A percentile compares a stretch with the other conserved stretches of the same genome.
Conservation (phyloP, 2,329 filamentous ascomycete species). For the Corynespora cassiicola region DNA sequence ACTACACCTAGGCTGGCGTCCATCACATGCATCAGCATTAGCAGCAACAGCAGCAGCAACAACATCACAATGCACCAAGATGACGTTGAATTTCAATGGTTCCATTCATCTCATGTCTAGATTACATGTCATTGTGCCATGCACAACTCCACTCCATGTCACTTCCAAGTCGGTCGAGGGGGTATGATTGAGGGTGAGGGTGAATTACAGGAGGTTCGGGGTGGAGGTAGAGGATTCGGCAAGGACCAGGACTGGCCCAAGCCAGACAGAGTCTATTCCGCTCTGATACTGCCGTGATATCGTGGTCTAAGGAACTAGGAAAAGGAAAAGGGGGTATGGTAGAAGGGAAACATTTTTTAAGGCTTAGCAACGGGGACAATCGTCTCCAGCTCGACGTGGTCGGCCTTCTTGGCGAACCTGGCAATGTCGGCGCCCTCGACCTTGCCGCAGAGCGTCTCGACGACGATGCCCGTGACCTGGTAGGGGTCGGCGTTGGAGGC, state of each 20-base stretch:
- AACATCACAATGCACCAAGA: too few species aligned
- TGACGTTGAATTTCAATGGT: conserved; percentile 1
- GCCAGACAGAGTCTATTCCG: too few species aligned
- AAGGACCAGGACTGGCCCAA: too few species aligned
- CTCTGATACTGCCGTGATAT: background rate
- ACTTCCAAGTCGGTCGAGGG: background rate
- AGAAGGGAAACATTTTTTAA: conserved; percentile 16
- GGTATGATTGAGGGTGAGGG: background rate
- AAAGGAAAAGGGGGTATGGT: conserved; percentile 2
- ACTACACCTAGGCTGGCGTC: too few species aligned
- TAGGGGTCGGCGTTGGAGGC: conserved; percentile 90
- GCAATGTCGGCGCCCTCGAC: conserved; percentile 56
- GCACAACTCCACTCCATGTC: background rate
- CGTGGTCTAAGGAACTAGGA: background rate
- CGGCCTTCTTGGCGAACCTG: conserved; percentile 45
- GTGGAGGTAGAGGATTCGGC: background rate
- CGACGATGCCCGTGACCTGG: conserved; percentile 81
- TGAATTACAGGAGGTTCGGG: background rate
- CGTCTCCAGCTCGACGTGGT: conserved; percentile 43
- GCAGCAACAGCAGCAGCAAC: too few species aligned
- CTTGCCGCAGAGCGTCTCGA: conserved; percentile 69
- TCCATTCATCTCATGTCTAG: too few species aligned
- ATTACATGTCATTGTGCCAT: conserved; percentile 4
- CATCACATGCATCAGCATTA: too few species aligned
- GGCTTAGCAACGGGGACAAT: conserved; percentile 33